phyloP scores from a whole-genome alignment of 2,329 filamentous ascomycete genomes.

The Aspergillus novoparasiticus region DNA sequence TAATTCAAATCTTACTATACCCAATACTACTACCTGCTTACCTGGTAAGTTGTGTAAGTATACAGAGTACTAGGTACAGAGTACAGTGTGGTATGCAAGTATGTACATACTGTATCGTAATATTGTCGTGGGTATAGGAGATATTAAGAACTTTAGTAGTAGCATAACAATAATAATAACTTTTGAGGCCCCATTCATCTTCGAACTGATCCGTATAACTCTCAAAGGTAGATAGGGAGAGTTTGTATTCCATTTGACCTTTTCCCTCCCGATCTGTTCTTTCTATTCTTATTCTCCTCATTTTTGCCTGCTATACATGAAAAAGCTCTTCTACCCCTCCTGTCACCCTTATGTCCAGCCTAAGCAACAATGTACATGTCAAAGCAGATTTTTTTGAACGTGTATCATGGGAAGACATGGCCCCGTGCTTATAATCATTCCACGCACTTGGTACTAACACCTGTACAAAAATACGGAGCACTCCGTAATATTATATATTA shows the following conservation, averaged over 20 bases:
- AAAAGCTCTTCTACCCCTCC: neutral
- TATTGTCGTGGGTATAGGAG: neutral
- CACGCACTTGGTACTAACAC: neutral
- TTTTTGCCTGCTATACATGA: neutral
- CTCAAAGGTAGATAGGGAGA: neutral
- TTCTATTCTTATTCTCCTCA: neutral
- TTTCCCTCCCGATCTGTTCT: neutral
- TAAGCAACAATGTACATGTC: neutral
- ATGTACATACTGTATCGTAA: neutral
- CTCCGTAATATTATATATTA: neutral
- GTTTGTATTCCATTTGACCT: neutral
- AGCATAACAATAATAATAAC: no score
- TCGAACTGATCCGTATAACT: neutral
- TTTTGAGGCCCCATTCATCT: neutral
- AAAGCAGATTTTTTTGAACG: neutral
- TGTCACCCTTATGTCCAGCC: neutral
- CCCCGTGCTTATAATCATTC: neutral
- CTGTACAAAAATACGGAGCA: neutral
- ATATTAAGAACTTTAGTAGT: neutral
- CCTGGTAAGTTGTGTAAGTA: no score
- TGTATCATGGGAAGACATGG: neutral
- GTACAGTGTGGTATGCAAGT: neutral
- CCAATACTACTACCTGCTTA: neutral
- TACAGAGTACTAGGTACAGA: no score
- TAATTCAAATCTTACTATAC: neutral